Base-by-base conservation (phyloP, 2,329 filamentous ascomycete species). In the Pseudogymnoascus sp. region DNA sequence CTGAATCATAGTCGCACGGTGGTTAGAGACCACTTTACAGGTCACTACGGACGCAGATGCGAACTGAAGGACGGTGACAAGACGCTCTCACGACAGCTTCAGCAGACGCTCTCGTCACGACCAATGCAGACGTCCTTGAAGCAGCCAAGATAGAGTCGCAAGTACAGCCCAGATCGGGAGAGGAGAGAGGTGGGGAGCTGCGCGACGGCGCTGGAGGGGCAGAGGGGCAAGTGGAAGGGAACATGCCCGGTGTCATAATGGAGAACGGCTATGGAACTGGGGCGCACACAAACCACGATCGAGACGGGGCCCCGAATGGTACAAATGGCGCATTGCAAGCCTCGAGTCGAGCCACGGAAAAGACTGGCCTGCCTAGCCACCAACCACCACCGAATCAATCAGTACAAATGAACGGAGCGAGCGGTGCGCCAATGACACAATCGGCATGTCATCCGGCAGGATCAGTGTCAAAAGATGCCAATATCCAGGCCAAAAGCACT, bases 181-280 rank as follows among this genome's bases (percentile, higher is more conserved):
- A 66, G 66, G 69, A 67, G 67, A 68, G 52, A 63, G 67, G 64
- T 63, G 68, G 66, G 68, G 69, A 65, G 55, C 65, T 63, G 60
- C 49, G 64, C 64, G 66, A 68, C 66, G 67, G 68, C 65, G 66
- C 61, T 62, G 70, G 65, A 63, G 66, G 66, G 66, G 58, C 49
- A 65, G 67, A 66, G 45, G 63, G 64, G 58, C 55, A 62, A 35
- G 62, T 63, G 41, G 62, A 60, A 64, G 67, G 66, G 69, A 74
- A 65, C 70, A 83, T 83, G 81, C 80, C 81, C 66, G 79, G 80
- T 69, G 76, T 82, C 75, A 79, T 77, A 68, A 84, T 83, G 81
- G 81, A 84, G 67, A 78, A 79, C 75, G 80, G 80, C 73, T 75
- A 74, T 71, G 77, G 78, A 71, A 81, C 81, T 70, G 80, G 80